Evolutionary conservation across 306 rosid genomes (phyloP).

Genomic region (Prunus persica): Prunus_persica_NCBIv2 NC_034014.1:17122501-17123000

Average conservation of each 20-base stretch:
- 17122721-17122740: constrained; percentile 47
- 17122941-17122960: constrained; percentile 52
- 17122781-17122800: constrained; percentile 42
- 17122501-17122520: too few species aligned
- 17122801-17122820: constrained; percentile 46
- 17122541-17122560: too few species aligned
- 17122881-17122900: constrained; percentile 59
- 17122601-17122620: too few species aligned
- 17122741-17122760: constrained; percentile 43
- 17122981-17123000: constrained; percentile 19
- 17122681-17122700: constrained; percentile 11
- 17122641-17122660: too few species aligned
- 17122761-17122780: constrained; percentile 50
- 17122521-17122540: too few species aligned
- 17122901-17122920: constrained; percentile 88
- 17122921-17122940: constrained; percentile 75
- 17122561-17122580: too few species aligned
- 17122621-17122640: too few species aligned
- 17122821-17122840: constrained; percentile 81
- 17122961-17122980: constrained; percentile 43
- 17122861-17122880: constrained; percentile 77
- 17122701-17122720: constrained; percentile 23
- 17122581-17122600: too few species aligned
- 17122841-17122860: constrained; percentile 59
- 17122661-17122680: too few species aligned